phyloP scores from a whole-genome alignment of 352 stramenopile species.

The Halophytophthora polymorphica region DNA sequence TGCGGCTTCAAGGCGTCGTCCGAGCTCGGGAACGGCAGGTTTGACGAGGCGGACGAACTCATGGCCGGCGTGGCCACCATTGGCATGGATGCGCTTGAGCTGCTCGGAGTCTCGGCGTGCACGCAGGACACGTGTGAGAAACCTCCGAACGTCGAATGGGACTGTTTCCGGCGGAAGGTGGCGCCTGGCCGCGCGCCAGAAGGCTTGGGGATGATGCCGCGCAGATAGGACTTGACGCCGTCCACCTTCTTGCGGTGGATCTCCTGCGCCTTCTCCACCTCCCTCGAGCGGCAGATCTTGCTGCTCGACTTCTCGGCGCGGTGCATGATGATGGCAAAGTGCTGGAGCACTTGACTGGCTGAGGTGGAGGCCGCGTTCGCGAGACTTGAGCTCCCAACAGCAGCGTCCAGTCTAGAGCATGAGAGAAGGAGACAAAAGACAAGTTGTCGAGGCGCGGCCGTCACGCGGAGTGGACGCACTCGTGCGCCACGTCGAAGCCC shows the following conservation, averaged over 20 bases:
- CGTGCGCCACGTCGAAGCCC: no score
- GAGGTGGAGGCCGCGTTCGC: no score
- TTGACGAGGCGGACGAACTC: background rate
- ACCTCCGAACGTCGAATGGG: slow-evolving; percentile 10
- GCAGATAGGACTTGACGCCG: slow-evolving; percentile 58
- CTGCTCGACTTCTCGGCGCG: slow-evolving; percentile 77
- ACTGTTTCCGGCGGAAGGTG: slow-evolving; percentile 16
- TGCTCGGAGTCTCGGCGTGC: background rate
- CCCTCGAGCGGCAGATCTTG: slow-evolving; percentile 63
- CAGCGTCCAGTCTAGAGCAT: background rate
- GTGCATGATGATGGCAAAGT: slow-evolving; percentile 65
- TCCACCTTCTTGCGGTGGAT: slow-evolving; percentile 72
- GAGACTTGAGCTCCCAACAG: background rate
- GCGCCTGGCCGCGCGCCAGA: slow-evolving; percentile 11
- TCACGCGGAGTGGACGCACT: no score
- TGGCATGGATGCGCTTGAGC: slow-evolving; percentile 1
- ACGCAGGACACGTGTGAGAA: slow-evolving; percentile 7
- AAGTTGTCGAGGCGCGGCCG: background rate
- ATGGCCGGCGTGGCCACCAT: background rate
- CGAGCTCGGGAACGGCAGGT: slow-evolving; percentile 2
- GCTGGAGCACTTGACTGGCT: no score
- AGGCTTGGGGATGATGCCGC: slow-evolving; percentile 31
- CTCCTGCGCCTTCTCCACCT: slow-evolving; percentile 69
- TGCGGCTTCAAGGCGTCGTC: background rate
- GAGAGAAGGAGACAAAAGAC: background rate